phyloP scores from a whole-genome alignment of 768 basidiomycete genomes.

The Xerocomellus amylosporus region DNA sequence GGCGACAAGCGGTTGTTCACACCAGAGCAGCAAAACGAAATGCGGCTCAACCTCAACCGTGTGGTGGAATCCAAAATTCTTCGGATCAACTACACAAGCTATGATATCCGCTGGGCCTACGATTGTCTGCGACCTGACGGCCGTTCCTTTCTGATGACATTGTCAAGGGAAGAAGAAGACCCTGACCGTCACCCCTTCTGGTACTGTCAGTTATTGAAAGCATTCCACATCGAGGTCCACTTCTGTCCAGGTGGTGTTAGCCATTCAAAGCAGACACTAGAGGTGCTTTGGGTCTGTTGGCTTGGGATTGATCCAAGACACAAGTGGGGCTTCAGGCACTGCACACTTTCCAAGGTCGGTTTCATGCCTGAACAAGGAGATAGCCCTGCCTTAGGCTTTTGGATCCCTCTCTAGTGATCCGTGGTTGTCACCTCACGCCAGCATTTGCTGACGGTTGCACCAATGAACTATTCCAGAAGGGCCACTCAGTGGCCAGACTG shows the following conservation, averaged over 20 bases:
- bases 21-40: not conserved
- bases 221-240: not conserved
- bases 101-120: not conserved
- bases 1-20: not conserved
- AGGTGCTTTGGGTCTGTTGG: conserved; percentile 5
- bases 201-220: not conserved
- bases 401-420: not conserved
- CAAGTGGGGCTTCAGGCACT: not conserved
- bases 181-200: not conserved
- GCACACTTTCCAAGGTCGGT: not conserved
- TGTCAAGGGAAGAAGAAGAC: conserved; percentile 1
- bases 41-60: not conserved
- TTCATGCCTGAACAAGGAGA: not conserved
- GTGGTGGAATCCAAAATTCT: not conserved
- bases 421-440: not conserved
- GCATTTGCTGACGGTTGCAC: not conserved
- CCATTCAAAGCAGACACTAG: not conserved
- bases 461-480: not conserved
- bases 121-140: not conserved
- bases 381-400: not conserved
- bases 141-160: not conserved
- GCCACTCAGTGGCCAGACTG: not conserved
- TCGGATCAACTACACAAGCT: conserved; percentile 2
- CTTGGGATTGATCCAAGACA: not conserved
- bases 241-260: not conserved